These are phyloP conservation scores for Penicillium chermesinum DNA, from an alignment of 495 filamentous ascomycete species.

Conservation along the genomic window DNA sequence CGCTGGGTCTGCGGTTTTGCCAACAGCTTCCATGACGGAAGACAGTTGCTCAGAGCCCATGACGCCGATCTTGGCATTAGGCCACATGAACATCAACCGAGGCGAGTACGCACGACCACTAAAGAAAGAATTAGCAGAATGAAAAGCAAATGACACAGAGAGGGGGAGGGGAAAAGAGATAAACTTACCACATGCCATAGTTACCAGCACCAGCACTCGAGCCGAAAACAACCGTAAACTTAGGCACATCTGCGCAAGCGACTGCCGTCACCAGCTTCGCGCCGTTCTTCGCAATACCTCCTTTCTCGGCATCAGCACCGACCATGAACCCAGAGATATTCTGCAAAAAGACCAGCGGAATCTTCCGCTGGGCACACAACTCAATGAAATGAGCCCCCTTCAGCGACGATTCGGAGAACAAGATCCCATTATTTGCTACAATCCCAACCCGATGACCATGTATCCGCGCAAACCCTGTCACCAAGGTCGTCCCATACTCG, in stretches of 20 bases:
- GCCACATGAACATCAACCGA: conserved; percentile 95
- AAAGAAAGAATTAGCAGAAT: no score
- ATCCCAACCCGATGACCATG: conserved; percentile 91
- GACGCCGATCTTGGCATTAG: conserved; percentile 88
- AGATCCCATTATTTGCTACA: conserved; percentile 92
- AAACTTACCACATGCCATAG: conserved; percentile 74
- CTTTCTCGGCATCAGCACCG: conserved; percentile 83
- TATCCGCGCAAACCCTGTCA: conserved; percentile 89
- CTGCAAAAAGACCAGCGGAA: conserved; percentile 89
- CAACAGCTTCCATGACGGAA: conserved; percentile 91
- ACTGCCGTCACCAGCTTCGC: conserved; percentile 97
- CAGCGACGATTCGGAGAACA: conserved; percentile 86
- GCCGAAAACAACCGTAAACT: conserved; percentile 93
- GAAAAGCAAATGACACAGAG: no score
- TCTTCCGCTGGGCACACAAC: conserved; percentile 84
- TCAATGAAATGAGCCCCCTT: conserved; percentile 99
- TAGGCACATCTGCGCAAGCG: conserved; percentile 90
- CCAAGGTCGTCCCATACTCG: conserved; percentile 82
- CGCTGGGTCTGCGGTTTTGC: conserved; percentile 73
- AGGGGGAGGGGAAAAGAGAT: no score
- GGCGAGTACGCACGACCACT: conserved; percentile 92
- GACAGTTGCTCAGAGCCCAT: conserved; percentile 95
- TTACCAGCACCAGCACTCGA: conserved; percentile 70
- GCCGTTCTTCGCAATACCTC: conserved; percentile 96
- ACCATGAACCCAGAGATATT: conserved; percentile 99